Percentiles rank a stretch among this genome's conserved stretches.
Evolutionary conservation across 257 asterid genomes (phyloP).

Genomic region (Prunella vulgaris): DNA sequence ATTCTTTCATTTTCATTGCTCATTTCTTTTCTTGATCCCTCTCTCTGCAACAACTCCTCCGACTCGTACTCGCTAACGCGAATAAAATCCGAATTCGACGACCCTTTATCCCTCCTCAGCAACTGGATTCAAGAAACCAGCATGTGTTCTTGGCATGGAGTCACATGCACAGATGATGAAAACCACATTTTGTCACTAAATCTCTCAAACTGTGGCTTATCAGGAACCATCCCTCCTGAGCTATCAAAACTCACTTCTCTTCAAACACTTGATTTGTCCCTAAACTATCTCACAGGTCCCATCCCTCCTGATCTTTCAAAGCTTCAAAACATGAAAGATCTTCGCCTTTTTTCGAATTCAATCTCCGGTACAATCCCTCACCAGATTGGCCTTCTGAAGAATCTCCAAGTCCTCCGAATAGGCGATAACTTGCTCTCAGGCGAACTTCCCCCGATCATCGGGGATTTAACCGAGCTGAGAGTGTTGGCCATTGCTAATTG

Average conservation of each 20-base stretch:
- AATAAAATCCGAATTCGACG: slow-evolving; percentile 57
- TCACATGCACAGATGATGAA: slow-evolving; percentile 58
- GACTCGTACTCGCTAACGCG: slow-evolving; percentile 50
- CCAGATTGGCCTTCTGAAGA: slow-evolving; percentile 52
- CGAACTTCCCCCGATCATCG: slow-evolving; percentile 36
- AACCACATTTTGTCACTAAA: slow-evolving; percentile 43
- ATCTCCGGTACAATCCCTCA: slow-evolving; percentile 53
- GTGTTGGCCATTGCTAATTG: slow-evolving; percentile 70
- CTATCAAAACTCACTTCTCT: slow-evolving; percentile 55
- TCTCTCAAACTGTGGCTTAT: slow-evolving; percentile 52
- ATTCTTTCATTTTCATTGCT: slow-evolving; percentile 39
- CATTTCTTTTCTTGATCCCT: slow-evolving; percentile 19
- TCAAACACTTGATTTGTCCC: slow-evolving; percentile 56
- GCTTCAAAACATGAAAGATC: slow-evolving; percentile 53
- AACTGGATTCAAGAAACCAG: slow-evolving; percentile 55
- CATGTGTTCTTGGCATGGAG: slow-evolving; percentile 73
- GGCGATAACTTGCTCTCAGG: slow-evolving; percentile 78
- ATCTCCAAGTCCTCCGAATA: slow-evolving; percentile 61
- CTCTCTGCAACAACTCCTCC: slow-evolving; percentile 30
- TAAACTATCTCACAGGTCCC: slow-evolving; percentile 53
- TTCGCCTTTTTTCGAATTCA: slow-evolving; percentile 63
- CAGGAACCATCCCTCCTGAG: slow-evolving; percentile 52
- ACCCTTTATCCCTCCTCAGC: slow-evolving; percentile 50
- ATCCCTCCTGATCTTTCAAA: slow-evolving; percentile 54
- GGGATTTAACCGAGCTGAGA: slow-evolving; percentile 53